Evolutionary conservation across 179 eudicot genomes (phyloP).

Genomic region (Nepenthes alata): DNA sequence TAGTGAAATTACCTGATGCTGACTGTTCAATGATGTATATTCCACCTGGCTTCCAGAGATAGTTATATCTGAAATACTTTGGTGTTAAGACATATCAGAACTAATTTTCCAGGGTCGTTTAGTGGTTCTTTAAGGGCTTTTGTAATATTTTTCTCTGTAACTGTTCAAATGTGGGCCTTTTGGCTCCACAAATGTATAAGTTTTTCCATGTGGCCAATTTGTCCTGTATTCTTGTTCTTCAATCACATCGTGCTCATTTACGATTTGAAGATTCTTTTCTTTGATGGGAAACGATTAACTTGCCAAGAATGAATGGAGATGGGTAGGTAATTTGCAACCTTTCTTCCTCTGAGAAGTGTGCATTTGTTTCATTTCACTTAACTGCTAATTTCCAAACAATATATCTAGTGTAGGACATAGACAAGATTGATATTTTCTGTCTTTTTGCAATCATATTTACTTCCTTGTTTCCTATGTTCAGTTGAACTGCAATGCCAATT

Average conservation of each 20-base stretch:
- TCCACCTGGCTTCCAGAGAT: conserved; percentile 15
- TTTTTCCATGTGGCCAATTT: conserved; percentile 4
- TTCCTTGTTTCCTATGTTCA: too few species aligned
- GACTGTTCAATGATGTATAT: conserved; percentile 21
- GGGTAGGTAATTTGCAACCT: too few species aligned
- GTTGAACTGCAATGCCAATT: too few species aligned
- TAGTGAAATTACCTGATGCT: conserved; percentile 13
- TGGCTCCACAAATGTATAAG: conserved; percentile 15
- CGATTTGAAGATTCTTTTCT: too few species aligned
- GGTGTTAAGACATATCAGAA: conserved; percentile 4
- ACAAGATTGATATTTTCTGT: too few species aligned
- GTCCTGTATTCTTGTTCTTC: neutral
- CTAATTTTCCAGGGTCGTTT: neutral
- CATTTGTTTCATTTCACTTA: too few species aligned
- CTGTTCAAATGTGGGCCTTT: conserved; percentile 21
- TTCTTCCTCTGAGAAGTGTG: too few species aligned
- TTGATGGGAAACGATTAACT: too few species aligned
- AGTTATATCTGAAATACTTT: conserved; percentile 12
- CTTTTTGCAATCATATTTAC: too few species aligned
- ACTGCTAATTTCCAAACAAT: too few species aligned
- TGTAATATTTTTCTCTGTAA: conserved; percentile 18
- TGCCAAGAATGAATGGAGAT: too few species aligned
- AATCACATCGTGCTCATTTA: neutral
- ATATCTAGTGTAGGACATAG: too few species aligned
- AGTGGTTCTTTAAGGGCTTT: conserved; percentile 14